Evolutionary conservation across 805 yeast species (phyloP), one percentile per base, ranked within the genome.

Genomic region (Spathaspora gorwiae): DNA sequence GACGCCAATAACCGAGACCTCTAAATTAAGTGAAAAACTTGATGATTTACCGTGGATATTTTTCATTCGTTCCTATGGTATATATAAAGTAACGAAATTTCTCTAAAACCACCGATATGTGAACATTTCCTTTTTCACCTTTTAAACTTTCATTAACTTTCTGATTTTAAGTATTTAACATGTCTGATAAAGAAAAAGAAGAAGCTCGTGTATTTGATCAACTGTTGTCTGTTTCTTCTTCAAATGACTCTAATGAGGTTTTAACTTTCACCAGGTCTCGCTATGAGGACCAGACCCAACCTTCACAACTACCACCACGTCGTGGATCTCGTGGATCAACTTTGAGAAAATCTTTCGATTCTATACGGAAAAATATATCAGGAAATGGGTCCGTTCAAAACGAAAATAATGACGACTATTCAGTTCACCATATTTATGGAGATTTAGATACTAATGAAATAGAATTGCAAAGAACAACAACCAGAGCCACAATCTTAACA

Each of bases 341-440:
- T 5, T 54, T 61, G 6, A 26, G 43, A 27, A 42, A 45, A 29
- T 52, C 61, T 3, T 40, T 59, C 11, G 65, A 60, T 13, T 40
- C 40, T 8, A 42, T 59, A 27, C 39, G 56, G 35, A 51, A 50
- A 37, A 46, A 54, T 13, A 26, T 53, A 6, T 42, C 52, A 7
- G 52, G 59, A 4, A 48, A 49, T 12, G 14, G 38, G 12, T 42
- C 51, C 7, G 40, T 35, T 7, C 31, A 26, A 27, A 37, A 30
- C 26, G 41, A 34, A 11, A 39, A 44, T 29, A 15, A 24, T 24
- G 40, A 39, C 19, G 44, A 54, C 30, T 57, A 47, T 41, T 51
- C 66, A 2, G 61, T 59, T 6, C 54, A 57, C 29, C 65, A 62
- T 24, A 64, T 66, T n/a, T 65, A 58, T 46, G 69, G 71, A 5